These are phyloP conservation scores for Saccharomycopsis fermentans DNA, from an alignment of 805 yeast genomes.

Conservation along the genomic window DNA sequence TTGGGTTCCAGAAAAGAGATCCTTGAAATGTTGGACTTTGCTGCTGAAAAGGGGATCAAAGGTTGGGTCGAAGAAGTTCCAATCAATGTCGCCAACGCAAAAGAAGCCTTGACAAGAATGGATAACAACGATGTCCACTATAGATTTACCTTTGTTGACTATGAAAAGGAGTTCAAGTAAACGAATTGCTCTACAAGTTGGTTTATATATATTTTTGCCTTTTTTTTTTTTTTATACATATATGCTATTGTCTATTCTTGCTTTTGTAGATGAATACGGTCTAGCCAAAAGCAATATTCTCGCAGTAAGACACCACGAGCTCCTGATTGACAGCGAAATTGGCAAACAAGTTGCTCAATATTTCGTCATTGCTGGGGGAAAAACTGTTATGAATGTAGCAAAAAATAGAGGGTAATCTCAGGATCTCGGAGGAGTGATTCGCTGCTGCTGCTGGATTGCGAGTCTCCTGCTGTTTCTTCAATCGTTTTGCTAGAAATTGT, in stretches of 20 bases:
- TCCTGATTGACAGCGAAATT: constrained; percentile 31
- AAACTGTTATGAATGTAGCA: constrained; percentile 39
- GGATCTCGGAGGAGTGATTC: no score
- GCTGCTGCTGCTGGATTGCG: constrained; percentile 10
- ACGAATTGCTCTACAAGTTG: not conserved
- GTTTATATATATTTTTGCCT: not conserved
- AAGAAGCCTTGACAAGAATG: constrained; percentile 45
- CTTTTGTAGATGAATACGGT: constrained; percentile 4
- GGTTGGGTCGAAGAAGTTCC: constrained; percentile 58
- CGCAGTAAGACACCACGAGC: constrained; percentile 36
- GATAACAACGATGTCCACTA: constrained; percentile 49
- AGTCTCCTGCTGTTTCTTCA: constrained; percentile 22
- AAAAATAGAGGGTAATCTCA: constrained; percentile 26
- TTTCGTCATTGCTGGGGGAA: constrained; percentile 37
- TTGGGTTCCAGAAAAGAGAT: constrained; percentile 59
- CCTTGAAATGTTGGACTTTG: constrained; percentile 53
- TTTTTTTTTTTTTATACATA: no score
- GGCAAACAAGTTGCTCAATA: constrained; percentile 29
- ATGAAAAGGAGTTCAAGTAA: constrained; percentile 28
- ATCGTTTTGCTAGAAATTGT: constrained; percentile 34
- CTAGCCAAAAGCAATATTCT: constrained; percentile 39
- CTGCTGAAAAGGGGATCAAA: constrained; percentile 45
- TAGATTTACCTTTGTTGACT: constrained; percentile 52
- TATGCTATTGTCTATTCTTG: no score
- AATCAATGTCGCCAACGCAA: constrained; percentile 41